Evolutionary conservation across 2,329 filamentous ascomycete species (phyloP), one percentile per base, ranked within the genome.

Genomic region (Xylaria sp.): DNA sequence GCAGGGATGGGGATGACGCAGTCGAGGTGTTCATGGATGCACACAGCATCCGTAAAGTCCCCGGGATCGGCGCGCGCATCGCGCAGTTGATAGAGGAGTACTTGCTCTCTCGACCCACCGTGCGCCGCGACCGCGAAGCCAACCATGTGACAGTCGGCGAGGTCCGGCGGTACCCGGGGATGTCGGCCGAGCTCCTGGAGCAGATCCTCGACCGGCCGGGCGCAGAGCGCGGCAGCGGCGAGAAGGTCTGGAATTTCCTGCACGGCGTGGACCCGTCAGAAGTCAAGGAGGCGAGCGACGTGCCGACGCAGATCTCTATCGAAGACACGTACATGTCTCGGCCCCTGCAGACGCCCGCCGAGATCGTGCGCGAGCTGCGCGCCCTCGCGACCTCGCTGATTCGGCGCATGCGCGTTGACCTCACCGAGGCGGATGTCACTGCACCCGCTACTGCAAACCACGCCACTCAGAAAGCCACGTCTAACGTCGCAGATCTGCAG

Each of bases 301-400:
- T 97, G 1, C 95, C 95, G 0, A 89, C 89, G 1, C 94, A 98
- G 79, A 97, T 98, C 77, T 96, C 93, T 78, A 96, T 98, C 71
- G 95, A 98, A 77, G 94, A 98, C 80, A 96, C 93, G 17, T 98
- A 97, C 78, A 84, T 86, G 39, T 84, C 86, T 1, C 86, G 88
- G 27, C 88, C 89, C 0, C 82, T 97, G 1, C 87, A 91, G 72
- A 89, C 85, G 0, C 77, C 91, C 60, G 79, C 87, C 0, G 85
- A 90, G 67, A 88, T 97, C 34, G 81, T 83, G 50, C 88, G 87
- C 70, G 91, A 97, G 79, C 82, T 98, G 48, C 80, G 82, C n/a
- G 85, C 87, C 68, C 82, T 98, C 1, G 85, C 91, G 0, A 83
- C 82, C 12, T 93, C 92, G 71, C 83, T 98, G 9, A 79, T 98